phyloP scores from a whole-genome alignment of 257 asterid genomes.

The Scutellaria barbata region DNA sequence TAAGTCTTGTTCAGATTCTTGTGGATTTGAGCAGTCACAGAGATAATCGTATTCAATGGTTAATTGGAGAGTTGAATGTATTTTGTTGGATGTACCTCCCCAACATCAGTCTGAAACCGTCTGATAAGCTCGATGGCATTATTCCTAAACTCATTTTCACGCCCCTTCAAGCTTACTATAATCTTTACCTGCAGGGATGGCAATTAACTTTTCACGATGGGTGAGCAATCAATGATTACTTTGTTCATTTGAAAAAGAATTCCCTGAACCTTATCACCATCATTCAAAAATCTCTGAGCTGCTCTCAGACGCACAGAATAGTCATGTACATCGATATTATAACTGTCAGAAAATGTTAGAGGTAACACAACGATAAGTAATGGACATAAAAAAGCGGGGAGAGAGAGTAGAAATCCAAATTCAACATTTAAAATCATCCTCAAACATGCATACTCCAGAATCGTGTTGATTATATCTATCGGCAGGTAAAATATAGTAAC shows the following conservation, averaged over 20 bases:
- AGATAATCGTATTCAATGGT: slow-evolving; percentile 17
- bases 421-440: neutral
- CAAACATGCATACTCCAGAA: neutral
- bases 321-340: slow-evolving; percentile 92
- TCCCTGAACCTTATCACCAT: slow-evolving; percentile 86
- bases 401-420: neutral
- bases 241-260: slow-evolving; percentile 17
- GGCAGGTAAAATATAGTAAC: neutral
- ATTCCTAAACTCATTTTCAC: slow-evolving; percentile 86
- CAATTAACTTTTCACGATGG: slow-evolving; percentile 16
- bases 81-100: slow-evolving; percentile 61
- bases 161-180: slow-evolving; percentile 90
- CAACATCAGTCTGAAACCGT: slow-evolving; percentile 83
- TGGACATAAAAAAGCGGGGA: neutral
- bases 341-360: slow-evolving; percentile 58
- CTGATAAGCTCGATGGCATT: slow-evolving; percentile 85
- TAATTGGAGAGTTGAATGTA: slow-evolving; percentile 14
- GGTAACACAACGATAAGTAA: slow-evolving; percentile 19
- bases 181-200: slow-evolving; percentile 74
- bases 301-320: slow-evolving; percentile 92
- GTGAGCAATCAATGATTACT: neutral
- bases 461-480: neutral
- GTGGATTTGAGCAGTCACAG: neutral
- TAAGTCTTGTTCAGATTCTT: neutral
- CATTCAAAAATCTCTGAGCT: slow-evolving; percentile 84